Evolutionary conservation across 805 yeast genomes (phyloP).

Genomic region (Starmerella vaccinii): DNA sequence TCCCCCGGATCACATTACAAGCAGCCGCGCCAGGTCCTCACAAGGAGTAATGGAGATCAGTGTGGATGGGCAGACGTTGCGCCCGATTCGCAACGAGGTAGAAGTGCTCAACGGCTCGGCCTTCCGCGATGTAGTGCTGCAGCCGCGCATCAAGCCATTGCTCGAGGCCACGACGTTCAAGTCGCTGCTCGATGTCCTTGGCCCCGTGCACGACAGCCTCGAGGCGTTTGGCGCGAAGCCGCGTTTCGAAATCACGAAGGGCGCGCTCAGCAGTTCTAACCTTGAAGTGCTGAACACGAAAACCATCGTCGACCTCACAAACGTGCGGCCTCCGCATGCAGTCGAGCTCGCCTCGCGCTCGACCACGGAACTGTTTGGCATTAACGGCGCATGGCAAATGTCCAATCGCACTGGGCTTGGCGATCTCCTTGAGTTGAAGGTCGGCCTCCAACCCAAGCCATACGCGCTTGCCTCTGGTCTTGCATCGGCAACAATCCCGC

Average conservation of each 20-base stretch:
- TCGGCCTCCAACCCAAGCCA: slow-evolving; percentile 20
- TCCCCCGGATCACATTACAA: neutral
- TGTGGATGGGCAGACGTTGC: slow-evolving; percentile 25
- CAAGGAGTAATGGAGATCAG: slow-evolving; percentile 13
- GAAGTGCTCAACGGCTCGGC: slow-evolving; percentile 27
- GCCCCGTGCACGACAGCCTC: slow-evolving; percentile 23
- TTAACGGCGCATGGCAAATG: slow-evolving; percentile 13
- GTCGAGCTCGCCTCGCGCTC: slow-evolving; percentile 12
- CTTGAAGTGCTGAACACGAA: slow-evolving; percentile 11
- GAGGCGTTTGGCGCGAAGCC: slow-evolving; percentile 21
- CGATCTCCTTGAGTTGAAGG: slow-evolving; percentile 18
- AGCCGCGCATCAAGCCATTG: slow-evolving; percentile 26
- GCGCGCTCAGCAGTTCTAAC: neutral
- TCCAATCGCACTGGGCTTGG: slow-evolving; percentile 24
- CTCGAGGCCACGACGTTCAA: slow-evolving; percentile 24
- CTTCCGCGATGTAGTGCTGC: slow-evolving; percentile 25
- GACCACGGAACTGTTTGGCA: slow-evolving; percentile 15
- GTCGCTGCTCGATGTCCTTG: slow-evolving; percentile 23
- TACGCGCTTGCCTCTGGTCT: slow-evolving; percentile 22
- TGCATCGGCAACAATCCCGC: slow-evolving; percentile 19
- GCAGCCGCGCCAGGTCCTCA: neutral
- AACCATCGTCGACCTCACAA: slow-evolving; percentile 18
- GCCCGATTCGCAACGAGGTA: slow-evolving; percentile 26
- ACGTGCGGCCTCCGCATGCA: slow-evolving; percentile 16
- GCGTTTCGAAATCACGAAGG: slow-evolving; percentile 4